Percentiles rank a stretch among this genome's conserved stretches.
phyloP scores from a whole-genome alignment of 345 rosid species.

The Eucalyptus sp. region DNA sequence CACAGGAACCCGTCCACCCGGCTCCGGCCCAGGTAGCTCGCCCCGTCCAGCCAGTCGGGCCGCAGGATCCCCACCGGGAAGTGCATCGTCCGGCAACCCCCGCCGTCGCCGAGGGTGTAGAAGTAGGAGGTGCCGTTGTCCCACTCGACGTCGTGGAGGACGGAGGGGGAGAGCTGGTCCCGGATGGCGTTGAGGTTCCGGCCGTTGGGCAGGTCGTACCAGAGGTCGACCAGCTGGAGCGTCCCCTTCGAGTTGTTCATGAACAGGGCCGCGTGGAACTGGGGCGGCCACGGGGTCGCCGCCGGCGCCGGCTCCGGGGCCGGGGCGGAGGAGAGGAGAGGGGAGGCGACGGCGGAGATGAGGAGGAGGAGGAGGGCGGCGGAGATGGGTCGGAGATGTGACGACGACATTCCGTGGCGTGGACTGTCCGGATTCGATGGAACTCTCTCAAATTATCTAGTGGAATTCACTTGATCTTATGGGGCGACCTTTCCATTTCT shows the following conservation, averaged over 20 bases:
- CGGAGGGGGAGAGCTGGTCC: constrained; percentile 25
- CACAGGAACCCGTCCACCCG: constrained; percentile 39
- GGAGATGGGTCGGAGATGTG: background rate
- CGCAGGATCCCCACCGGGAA: constrained; percentile 45
- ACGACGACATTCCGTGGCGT: background rate
- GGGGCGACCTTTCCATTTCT: background rate
- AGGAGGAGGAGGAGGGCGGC: background rate
- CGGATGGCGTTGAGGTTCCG: constrained; percentile 46
- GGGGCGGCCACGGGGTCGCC: constrained; percentile 38
- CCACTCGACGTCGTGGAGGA: constrained; percentile 46
- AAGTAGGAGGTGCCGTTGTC: constrained; percentile 43
- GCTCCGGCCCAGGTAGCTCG: constrained; percentile 35
- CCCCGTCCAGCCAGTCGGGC: constrained; percentile 51
- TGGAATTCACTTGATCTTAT: background rate
- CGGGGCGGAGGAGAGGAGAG: background rate
- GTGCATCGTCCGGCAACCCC: constrained; percentile 11
- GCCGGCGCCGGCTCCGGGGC: constrained; percentile 23
- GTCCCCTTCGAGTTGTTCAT: constrained; percentile 39
- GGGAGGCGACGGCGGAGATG: background rate
- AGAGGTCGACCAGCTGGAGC: constrained; percentile 38
- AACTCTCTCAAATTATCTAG: background rate
- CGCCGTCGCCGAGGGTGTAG: constrained; percentile 20
- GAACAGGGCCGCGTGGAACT: constrained; percentile 26
- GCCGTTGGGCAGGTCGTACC: constrained; percentile 53
- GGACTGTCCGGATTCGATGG: background rate